Evolutionary conservation across 2,329 filamentous ascomycete species (phyloP).

Genomic region (Talaromyces albobiverticillius): DNA sequence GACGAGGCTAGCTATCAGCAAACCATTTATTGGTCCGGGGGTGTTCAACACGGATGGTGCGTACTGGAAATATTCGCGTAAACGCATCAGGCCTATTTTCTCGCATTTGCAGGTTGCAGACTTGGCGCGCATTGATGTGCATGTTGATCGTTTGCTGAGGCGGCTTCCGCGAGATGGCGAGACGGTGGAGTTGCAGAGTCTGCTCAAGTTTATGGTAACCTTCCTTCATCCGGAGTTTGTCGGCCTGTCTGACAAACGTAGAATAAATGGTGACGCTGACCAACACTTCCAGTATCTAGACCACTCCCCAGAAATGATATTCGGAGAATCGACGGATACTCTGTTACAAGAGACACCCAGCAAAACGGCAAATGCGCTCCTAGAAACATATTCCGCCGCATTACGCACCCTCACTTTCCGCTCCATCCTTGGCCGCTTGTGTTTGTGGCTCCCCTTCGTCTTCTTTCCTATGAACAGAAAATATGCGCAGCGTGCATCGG

Average conservation of each 20-base stretch:
- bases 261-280: background rate
- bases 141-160: conserved; percentile 3
- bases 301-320: conserved; percentile 4
- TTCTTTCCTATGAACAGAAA: background rate
- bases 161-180: conserved; percentile 5
- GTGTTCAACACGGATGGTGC: conserved; percentile 70
- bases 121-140: background rate
- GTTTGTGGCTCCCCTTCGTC: too few relatives aligned
- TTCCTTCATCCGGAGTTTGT: too few relatives aligned
- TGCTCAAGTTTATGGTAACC: conserved; percentile 7
- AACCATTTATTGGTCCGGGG: conserved; percentile 42
- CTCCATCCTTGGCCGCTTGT: conserved; percentile 7
- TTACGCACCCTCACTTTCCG: background rate
- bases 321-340: conserved; percentile 6
- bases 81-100: conserved; percentile 1
- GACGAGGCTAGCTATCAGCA: background rate
- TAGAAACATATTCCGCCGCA: background rate
- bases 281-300: too few relatives aligned
- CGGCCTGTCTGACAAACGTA: too few relatives aligned
- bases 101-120: background rate
- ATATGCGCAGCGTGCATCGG: background rate
- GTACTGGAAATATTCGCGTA: conserved; percentile 53
- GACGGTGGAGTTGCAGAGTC: conserved; percentile 2
- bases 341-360: background rate
- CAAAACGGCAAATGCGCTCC: background rate